Evolutionary conservation across 2,329 filamentous ascomycete species (phyloP).

Genomic region (Alternaria sp.): DNA sequence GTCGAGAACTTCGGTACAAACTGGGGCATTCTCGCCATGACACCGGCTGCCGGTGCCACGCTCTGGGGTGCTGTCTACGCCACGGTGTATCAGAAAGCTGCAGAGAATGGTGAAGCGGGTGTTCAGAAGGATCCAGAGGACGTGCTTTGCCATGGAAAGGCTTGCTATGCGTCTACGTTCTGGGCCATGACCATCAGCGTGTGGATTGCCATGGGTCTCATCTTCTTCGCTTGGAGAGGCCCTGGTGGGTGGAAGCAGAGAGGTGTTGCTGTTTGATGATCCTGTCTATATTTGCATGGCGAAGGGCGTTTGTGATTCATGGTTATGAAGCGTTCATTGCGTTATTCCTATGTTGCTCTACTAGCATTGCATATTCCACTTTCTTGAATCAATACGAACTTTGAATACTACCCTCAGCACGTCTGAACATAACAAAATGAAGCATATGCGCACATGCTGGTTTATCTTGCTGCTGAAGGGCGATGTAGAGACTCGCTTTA

Average conservation of each 20-base stretch:
- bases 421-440: background rate
- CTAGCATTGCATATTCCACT: background rate
- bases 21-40: constrained; percentile 93
- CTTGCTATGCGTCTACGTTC: constrained; percentile 81
- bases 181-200: constrained; percentile 86
- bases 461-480: background rate
- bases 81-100: constrained; percentile 74
- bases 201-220: constrained; percentile 75
- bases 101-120: constrained; percentile 50
- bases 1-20: constrained; percentile 99
- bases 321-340: constrained; percentile 2
- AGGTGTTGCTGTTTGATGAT: constrained; percentile 69
- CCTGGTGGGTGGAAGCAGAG: constrained; percentile 75
- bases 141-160: constrained; percentile 77
- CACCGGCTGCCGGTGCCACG: constrained; percentile 85
- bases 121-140: constrained; percentile 47
- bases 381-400: background rate
- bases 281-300: constrained; percentile 4
- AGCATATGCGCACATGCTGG: background rate
- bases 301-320: constrained; percentile 2
- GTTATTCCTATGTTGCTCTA: background rate
- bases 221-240: constrained; percentile 83
- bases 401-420: background rate
- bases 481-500: background rate
- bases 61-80: constrained; percentile 93